phyloP scores from a whole-genome alignment of 1,284 basidiomycete genomes.

The Ceratobasidium sp. region DNA sequence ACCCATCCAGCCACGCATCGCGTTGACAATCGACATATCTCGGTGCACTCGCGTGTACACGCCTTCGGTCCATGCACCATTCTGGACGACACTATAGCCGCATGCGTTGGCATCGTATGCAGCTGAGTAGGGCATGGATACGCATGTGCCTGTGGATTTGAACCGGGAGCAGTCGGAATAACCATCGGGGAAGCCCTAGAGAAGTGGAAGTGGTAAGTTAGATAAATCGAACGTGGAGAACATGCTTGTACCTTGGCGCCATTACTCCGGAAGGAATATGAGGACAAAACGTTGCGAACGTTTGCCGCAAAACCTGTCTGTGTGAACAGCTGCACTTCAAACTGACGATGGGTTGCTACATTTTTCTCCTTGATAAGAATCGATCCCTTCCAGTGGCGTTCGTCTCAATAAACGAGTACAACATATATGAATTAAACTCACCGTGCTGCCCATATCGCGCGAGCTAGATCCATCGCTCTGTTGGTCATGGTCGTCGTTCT shows the following conservation, averaged over 20 bases:
- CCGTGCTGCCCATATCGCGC: conserved; percentile 34
- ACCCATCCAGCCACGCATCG: conserved; percentile 42
- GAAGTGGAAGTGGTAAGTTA: not conserved
- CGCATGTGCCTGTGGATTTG: conserved; percentile 35
- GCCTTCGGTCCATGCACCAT: conserved; percentile 33
- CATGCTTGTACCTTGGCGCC: conserved; percentile 31
- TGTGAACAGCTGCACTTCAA: conserved; percentile 39
- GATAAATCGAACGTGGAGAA: not conserved
- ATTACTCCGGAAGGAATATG: conserved; percentile 37
- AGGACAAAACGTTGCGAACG: conserved; percentile 36
- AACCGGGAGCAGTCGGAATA: conserved; percentile 40
- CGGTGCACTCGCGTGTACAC: conserved; percentile 41
- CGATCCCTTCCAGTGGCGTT: conserved; percentile 7
- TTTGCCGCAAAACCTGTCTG: conserved; percentile 35
- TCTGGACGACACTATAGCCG: conserved; percentile 31
- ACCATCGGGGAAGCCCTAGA: conserved; percentile 40
- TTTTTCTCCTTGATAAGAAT: conserved; percentile 42
- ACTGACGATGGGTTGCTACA: conserved; percentile 35
- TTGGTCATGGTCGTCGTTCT: conserved; percentile 42
- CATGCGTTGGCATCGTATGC: conserved; percentile 42
- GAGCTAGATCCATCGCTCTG: conserved; percentile 42
- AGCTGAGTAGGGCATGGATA: conserved; percentile 41
- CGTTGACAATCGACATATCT: conserved; percentile 43
- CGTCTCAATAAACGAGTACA: not conserved
- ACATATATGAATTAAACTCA: not conserved